Base-by-base conservation (phyloP, 2,329 filamentous ascomycete species). In the Colletotrichum echinochloae region DNA sequence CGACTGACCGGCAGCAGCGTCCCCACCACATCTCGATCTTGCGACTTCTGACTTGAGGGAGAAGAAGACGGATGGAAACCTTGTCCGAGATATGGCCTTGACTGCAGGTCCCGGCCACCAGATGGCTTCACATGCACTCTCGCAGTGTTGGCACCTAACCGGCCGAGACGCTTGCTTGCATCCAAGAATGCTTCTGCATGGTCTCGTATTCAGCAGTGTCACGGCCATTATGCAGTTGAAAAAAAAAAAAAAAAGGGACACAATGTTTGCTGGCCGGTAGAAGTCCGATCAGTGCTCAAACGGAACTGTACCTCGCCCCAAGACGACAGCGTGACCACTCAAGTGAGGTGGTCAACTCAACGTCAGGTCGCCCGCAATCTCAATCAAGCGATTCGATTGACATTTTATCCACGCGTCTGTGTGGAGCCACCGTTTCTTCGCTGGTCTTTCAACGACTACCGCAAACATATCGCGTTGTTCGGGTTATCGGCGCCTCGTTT, bases 101-200 rank as follows among this genome's bases (percentile, higher is more conserved):
- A 49, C 35, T 44, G 16, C 35, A 35, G 18, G 33, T 30, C 41
- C 35, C 30, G 37, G 39, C 46, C 54, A 28, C 23, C 23, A 39
- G 30, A 54, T 48, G 37, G 20, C 44, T 39, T 54, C 52, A 62
- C 52, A 33, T 59, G 52, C n/a, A n/a, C n/a, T 60, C 39, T 60
- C 35, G 18, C 46, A 33, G 41, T 37, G 33, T 30, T 51, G 44
- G 56, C 56, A 52, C 16, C 55, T 26, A 23, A 23, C n/a, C 46
- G 20, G 35, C 51, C 14, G 44, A 67, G 26, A 46, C 35, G 56
- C 11, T 26, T 60, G 67, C 26, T 56, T 51, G 64, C 67, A 62
- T 71, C 65, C 68, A 68, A 71, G 52, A 16, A 48, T 35, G 57
- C 37, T 20, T 44, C 39, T 28, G 26, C 26, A 44, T 49, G 30